Evolutionary conservation across 352 stramenopile genomes (phyloP).

Genomic region (Phytophthora multivora): DNA sequence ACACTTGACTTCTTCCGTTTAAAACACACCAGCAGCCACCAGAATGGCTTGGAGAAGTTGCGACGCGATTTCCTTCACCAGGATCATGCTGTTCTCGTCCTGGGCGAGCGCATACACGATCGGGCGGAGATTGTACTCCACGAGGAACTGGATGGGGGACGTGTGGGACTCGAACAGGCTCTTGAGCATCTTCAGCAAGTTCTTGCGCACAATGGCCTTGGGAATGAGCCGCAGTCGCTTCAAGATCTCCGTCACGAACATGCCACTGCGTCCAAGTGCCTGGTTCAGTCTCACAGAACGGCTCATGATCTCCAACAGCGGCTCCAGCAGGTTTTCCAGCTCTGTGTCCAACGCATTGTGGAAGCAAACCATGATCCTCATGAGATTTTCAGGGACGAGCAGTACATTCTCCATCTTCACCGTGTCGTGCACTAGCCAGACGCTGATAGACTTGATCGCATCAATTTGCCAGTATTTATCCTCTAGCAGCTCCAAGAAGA

Average conservation of each 20-base stretch:
- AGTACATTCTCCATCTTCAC: slow-evolving; percentile 86
- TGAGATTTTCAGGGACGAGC: slow-evolving; percentile 61
- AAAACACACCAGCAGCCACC: slow-evolving; percentile 70
- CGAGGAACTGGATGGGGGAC: slow-evolving; percentile 82
- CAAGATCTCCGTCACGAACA: slow-evolving; percentile 90
- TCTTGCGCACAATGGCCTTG: slow-evolving; percentile 91
- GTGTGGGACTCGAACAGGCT: slow-evolving; percentile 89
- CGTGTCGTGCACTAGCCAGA: slow-evolving; percentile 86
- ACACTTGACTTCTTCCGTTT: slow-evolving; percentile 2
- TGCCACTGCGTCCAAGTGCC: slow-evolving; percentile 77
- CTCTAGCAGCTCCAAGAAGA: slow-evolving; percentile 89
- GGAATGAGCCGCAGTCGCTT: slow-evolving; percentile 73
- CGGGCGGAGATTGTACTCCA: slow-evolving; percentile 89
- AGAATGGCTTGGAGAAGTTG: slow-evolving; percentile 85
- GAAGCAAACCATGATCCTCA: slow-evolving; percentile 79
- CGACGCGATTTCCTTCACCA: slow-evolving; percentile 90
- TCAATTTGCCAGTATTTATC: slow-evolving; percentile 92
- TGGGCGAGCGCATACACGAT: slow-evolving; percentile 80
- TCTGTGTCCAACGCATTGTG: slow-evolving; percentile 68
- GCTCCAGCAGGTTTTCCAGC: slow-evolving; percentile 82
- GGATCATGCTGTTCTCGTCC: slow-evolving; percentile 90
- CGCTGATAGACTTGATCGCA: slow-evolving; percentile 87
- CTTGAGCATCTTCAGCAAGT: slow-evolving; percentile 93
- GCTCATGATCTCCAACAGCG: slow-evolving; percentile 78
- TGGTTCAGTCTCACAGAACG: slow-evolving; percentile 83